phyloP scores from a whole-genome alignment of 2,329 filamentous ascomycete genomes.

The Aspergillus versicolor region DNA sequence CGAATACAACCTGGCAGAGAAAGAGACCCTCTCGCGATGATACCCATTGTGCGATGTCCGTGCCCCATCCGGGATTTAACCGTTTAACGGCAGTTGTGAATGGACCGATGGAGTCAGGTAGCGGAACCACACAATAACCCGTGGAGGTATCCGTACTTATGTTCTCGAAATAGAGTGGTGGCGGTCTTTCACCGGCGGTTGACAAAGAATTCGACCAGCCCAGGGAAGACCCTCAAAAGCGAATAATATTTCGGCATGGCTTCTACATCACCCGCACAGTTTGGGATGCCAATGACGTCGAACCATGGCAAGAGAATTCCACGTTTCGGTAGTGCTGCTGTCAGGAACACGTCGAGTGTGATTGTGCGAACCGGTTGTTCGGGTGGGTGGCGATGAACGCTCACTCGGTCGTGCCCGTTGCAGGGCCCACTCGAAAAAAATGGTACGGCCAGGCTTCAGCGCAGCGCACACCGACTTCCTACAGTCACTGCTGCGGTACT shows the following conservation, averaged over 20 bases:
- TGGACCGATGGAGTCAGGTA: background rate
- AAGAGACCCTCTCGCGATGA: background rate
- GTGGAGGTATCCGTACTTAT: background rate
- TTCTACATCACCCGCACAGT: background rate
- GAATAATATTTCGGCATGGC: background rate
- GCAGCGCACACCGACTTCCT: background rate
- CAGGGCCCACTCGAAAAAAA: background rate
- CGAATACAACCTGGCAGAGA: background rate
- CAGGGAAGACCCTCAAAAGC: background rate
- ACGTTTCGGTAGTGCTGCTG: slow-evolving; percentile 1
- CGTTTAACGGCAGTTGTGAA: background rate
- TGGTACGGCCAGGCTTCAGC: too few relatives aligned
- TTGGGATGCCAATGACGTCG: slow-evolving; percentile 1
- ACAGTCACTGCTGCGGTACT: background rate
- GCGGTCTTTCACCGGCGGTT: background rate
- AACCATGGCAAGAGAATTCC: background rate
- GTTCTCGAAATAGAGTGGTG: background rate
- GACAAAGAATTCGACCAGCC: background rate
- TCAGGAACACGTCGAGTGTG: slow-evolving; percentile 8
- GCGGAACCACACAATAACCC: background rate
- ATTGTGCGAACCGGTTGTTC: slow-evolving; percentile 1
- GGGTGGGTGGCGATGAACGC: slow-evolving; percentile 5
- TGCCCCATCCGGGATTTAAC: background rate
- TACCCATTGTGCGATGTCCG: background rate
- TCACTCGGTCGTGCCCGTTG: slow-evolving; percentile 6